phyloP scores from a whole-genome alignment of 2,329 filamentous ascomycete species.

The Drechslerella stenobrocha region DNA sequence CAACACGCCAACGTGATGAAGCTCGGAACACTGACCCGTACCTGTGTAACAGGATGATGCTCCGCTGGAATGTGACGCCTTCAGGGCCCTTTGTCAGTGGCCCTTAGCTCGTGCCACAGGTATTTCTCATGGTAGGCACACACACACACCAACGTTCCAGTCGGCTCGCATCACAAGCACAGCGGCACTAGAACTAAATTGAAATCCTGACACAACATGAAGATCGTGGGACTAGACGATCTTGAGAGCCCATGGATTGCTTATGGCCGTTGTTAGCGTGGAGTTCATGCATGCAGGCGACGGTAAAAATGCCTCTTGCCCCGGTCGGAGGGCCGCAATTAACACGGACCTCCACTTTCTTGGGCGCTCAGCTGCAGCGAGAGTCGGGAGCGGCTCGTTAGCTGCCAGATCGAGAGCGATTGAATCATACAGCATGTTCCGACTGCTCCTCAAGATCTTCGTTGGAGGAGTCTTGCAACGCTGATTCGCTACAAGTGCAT shows the following conservation, averaged over 20 bases:
- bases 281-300: constrained; percentile 26
- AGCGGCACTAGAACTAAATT: constrained; percentile 7
- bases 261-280: constrained; percentile 17
- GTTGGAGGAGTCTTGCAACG: neutral
- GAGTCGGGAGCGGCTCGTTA: neutral
- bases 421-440: neutral
- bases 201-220: constrained; percentile 9
- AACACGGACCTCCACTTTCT: neutral
- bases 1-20: neutral
- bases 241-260: constrained; percentile 16
- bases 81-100: constrained; percentile 6
- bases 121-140: neutral
- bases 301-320: constrained; percentile 31
- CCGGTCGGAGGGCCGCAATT: constrained; percentile 12
- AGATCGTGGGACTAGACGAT: too few species aligned
- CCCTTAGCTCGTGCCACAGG: neutral
- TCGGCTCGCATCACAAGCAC: too few species aligned
- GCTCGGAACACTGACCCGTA: neutral
- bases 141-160: constrained; percentile 14
- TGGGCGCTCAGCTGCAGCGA: neutral
- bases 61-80: constrained; percentile 42
- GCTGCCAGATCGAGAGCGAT: neutral
- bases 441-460: neutral
- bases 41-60: constrained; percentile 15
- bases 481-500: constrained; percentile 1